phyloP scores from a whole-genome alignment of 345 rosid species.

The Erysimum cheiranthoides region DNA sequence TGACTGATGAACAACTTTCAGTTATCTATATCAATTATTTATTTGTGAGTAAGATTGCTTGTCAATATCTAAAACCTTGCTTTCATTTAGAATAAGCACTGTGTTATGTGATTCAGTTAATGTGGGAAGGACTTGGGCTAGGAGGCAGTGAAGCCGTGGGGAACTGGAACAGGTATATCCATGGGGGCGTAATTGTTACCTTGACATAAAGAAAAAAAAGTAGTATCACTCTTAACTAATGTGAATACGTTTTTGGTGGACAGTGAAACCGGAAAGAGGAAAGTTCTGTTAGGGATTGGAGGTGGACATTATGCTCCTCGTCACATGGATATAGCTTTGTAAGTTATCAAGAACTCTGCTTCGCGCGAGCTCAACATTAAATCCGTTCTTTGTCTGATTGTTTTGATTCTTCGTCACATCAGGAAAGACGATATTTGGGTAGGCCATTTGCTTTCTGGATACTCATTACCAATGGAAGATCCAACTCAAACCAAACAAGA shows the following conservation, averaged over 20 bases:
- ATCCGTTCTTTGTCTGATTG: background rate
- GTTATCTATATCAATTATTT: background rate
- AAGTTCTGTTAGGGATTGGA: conserved; percentile 85
- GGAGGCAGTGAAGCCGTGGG: conserved; percentile 78
- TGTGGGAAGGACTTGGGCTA: conserved; percentile 95
- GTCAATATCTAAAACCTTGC: background rate
- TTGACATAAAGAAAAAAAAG: background rate
- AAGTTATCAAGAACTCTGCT: conserved; percentile 47
- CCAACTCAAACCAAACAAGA: conserved; percentile 48
- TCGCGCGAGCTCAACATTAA: background rate
- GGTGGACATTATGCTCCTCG: conserved; percentile 97
- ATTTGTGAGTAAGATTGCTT: background rate
- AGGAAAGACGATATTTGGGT: conserved; percentile 93
- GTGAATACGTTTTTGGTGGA: conserved; percentile 15
- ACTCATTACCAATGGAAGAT: conserved; percentile 85
- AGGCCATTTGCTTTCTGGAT: conserved; percentile 84
- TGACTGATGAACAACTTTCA: background rate
- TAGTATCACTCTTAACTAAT: background rate
- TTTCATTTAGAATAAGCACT: conserved; percentile 5
- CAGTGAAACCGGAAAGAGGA: conserved; percentile 64
- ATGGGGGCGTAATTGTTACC: background rate
- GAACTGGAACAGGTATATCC: conserved; percentile 81
- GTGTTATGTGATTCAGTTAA: conserved; percentile 54
- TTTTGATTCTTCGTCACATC: background rate
- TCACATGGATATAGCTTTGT: conserved; percentile 84